Evolutionary conservation across 768 basidiomycete species (phyloP), one percentile per base, ranked within the genome.

Genomic region (Phylloporus sp.): DNA sequence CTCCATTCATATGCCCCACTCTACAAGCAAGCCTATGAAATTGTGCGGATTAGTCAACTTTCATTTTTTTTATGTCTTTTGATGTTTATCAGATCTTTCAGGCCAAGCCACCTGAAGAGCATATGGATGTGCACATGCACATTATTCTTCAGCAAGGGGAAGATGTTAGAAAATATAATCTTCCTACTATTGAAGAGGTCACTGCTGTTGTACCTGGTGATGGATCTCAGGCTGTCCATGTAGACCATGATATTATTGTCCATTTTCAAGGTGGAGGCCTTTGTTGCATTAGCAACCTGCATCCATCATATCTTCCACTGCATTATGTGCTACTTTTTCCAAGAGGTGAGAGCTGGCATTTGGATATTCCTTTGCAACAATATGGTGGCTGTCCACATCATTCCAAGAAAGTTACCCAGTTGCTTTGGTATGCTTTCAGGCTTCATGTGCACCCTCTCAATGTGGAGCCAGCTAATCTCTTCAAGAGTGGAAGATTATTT

Each of bases 121-220:
- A 28, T 10, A 42, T 39, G 11, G 51, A 59, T 35, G 18, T 61
- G 15, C 2, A 9, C 20, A 33, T 52, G 5, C 31, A 33, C 1
- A 32, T 65, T 11, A 8, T 9, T 10, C 26, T 27, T 9, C 26
- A 27, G 11, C 26, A 3, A 10, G 26, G 26, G 9, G 11, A 21
- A 33, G 71, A 75, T 55, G 55, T 38, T 1, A 50, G 68, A 5
- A 50, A 63, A 9, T 74, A 78, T 48, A 76, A 77, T 54, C 49
- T 70, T 0, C 77, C 76, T 2, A 69, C 65, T 31, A 66, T 62
- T 0, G 55, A 68, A 52, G 71, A 75, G 50, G 58, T 77, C 47
- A 70, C 71, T 21, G 64, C 69, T 0, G 61, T 77, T 29, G 32
- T 76, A 26, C 70, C 71, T 38, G 68, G 60, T n/a, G 51, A 59